Conservation (phyloP, 2,329 filamentous ascomycete genomes). For the Stagonosporopsis chrysanthemi region DNA sequence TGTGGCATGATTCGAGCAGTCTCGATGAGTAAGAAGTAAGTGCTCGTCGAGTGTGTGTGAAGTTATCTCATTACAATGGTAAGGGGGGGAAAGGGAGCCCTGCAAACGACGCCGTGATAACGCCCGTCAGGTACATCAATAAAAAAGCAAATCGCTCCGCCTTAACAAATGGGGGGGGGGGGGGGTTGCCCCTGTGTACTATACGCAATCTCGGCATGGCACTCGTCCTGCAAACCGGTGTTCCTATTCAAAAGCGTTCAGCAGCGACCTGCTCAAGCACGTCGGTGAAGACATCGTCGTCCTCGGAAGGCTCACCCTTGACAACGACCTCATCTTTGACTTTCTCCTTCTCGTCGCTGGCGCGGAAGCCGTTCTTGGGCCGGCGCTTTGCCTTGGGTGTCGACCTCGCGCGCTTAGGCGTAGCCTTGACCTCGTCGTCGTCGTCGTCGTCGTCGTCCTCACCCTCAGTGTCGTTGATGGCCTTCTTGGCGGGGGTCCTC, state of each 20-base stretch:
- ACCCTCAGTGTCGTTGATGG: neutral
- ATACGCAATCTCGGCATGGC: no score
- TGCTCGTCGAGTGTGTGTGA: no score
- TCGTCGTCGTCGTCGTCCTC: slow-evolving; percentile 1
- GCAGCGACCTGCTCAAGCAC: neutral
- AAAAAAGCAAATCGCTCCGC: no score
- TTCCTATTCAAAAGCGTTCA: neutral
- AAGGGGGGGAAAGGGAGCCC: no score
- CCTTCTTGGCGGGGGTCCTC: slow-evolving; percentile 21
- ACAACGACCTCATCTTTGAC: neutral
- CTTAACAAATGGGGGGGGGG: no score
- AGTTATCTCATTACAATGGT: no score
- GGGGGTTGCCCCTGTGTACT: no score
- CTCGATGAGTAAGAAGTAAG: no score
- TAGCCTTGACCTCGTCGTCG: neutral
- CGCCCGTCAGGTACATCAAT: no score
- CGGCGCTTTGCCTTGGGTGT: slow-evolving; percentile 2
- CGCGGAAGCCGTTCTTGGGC: slow-evolving; percentile 4
- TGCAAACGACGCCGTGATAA: no score
- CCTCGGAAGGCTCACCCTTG: slow-evolving; percentile 7
- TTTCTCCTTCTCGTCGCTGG: neutral
- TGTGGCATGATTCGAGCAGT: neutral
- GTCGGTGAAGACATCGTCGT: neutral
- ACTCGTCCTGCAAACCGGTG: no score
- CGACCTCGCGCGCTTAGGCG: neutral